A percentile compares a stretch with the other conserved stretches of the same genome.
Conservation (phyloP, 2,329 filamentous ascomycete genomes). For the Venturia asperata region DNA sequence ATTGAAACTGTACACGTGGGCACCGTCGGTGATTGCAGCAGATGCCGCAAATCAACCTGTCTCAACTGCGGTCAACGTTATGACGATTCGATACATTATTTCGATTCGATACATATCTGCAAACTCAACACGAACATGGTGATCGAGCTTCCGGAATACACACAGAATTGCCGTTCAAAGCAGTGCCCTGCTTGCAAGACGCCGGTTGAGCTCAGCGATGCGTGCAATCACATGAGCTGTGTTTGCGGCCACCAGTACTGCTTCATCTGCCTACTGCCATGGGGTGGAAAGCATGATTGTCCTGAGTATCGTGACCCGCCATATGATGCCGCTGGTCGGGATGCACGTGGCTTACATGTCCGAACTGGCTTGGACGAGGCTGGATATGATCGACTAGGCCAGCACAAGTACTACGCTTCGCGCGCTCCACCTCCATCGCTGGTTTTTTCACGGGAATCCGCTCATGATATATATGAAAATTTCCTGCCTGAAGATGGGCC, state of each 20-base stretch:
- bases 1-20: background rate
- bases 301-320: background rate
- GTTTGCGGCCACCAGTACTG: conserved; percentile 22
- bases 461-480: too few relatives aligned
- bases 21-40: background rate
- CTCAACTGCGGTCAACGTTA: background rate
- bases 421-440: background rate
- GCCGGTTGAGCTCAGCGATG: conserved; percentile 22
- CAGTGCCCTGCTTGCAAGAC: conserved; percentile 21
- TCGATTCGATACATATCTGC: background rate
- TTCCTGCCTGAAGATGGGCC: too few relatives aligned
- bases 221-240: conserved; percentile 23
- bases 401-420: background rate
- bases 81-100: too few relatives aligned
- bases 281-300: conserved; percentile 14
- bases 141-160: conserved; percentile 21
- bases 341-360: background rate
- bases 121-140: background rate
- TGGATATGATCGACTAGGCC: background rate
- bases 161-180: conserved; percentile 21
- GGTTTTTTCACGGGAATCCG: too few relatives aligned
- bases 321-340: background rate
- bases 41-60: background rate
- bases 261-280: conserved; percentile 22
- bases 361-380: conserved; percentile 1